Conservation (phyloP, 345 rosid genomes). For the Durio zibethinus region DNA sequence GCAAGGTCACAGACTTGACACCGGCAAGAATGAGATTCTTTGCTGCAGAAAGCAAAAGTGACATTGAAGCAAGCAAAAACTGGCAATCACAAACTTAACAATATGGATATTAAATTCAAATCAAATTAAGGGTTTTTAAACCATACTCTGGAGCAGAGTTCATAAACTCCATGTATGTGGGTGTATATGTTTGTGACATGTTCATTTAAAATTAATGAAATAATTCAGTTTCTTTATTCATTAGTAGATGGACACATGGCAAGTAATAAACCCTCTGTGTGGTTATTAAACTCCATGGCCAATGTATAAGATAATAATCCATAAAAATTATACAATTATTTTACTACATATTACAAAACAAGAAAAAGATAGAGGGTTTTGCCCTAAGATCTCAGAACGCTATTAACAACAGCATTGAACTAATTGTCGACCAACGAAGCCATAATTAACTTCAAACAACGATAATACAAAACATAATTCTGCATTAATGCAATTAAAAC, state of each 20-base stretch:
- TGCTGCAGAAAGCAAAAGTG: constrained; percentile 43
- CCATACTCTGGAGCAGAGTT: not conserved
- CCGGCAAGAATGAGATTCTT: constrained; percentile 97
- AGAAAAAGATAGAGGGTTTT: not conserved
- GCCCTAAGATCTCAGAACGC: not conserved
- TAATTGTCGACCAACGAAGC: not conserved
- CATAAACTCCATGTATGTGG: not conserved
- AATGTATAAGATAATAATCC: not conserved
- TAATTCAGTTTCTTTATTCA: not conserved
- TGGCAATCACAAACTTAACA: not conserved
- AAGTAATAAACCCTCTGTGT: not conserved
- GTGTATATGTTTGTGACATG: not conserved
- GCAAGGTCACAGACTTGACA: constrained; percentile 94
- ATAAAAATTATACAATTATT: not conserved
- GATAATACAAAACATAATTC: not conserved
- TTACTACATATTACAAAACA: not conserved
- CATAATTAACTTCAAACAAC: not conserved
- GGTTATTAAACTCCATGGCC: not conserved
- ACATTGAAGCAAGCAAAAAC: not conserved
- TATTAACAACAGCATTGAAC: not conserved
- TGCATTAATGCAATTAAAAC: not conserved
- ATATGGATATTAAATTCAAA: not conserved
- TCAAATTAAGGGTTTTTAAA: not conserved
- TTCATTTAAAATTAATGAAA: not conserved
- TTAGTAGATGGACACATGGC: not conserved